phyloP scores from a whole-genome alignment of 352 stramenopile genomes.

The Phytophthora pistaciae region DNA sequence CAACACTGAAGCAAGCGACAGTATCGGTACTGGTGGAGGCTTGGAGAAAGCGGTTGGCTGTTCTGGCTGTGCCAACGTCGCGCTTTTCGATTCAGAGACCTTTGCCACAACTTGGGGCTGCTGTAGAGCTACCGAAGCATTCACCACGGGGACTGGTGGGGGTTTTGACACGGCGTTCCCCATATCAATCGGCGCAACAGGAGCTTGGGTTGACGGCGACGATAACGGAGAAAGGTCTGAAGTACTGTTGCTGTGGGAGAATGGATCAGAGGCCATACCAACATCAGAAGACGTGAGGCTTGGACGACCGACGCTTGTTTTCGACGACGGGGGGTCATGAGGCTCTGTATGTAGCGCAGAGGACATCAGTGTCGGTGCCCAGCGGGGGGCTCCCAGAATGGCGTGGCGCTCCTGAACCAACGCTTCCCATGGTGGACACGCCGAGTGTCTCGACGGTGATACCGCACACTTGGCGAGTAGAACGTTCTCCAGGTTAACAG shows the following conservation, averaged over 20 bases:
- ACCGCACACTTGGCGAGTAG: conserved; percentile 76
- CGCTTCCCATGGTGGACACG: conserved; percentile 75
- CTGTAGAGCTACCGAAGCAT: not conserved
- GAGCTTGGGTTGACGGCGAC: conserved; percentile 16
- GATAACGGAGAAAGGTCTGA: conserved; percentile 22
- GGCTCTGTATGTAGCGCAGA: not conserved
- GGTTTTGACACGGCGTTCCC: conserved; percentile 17
- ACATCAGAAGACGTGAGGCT: conserved; percentile 17
- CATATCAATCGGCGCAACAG: conserved; percentile 31
- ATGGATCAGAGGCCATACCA: not conserved
- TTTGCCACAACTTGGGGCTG: conserved; percentile 6
- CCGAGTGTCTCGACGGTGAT: conserved; percentile 76
- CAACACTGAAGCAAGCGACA: conserved; percentile 20
- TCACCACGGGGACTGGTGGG: conserved; percentile 10
- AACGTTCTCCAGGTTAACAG: conserved; percentile 73
- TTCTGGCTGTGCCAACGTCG: conserved; percentile 1
- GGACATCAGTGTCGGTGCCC: conserved; percentile 9
- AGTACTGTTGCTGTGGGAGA: conserved; percentile 13
- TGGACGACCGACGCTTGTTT: conserved; percentile 5
- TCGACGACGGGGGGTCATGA: conserved; percentile 6
- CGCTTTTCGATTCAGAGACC: conserved; percentile 12
- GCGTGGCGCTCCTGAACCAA: conserved; percentile 82
- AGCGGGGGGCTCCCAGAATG: conserved; percentile 29
- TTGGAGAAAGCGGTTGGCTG: conserved; percentile 7
- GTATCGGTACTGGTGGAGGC: conserved; percentile 18